A percentile compares a stretch with the other conserved stretches of the same genome.
Evolutionary conservation across 495 filamentous ascomycete genomes (phyloP).

Genomic region (Xylaria acuta): DNA sequence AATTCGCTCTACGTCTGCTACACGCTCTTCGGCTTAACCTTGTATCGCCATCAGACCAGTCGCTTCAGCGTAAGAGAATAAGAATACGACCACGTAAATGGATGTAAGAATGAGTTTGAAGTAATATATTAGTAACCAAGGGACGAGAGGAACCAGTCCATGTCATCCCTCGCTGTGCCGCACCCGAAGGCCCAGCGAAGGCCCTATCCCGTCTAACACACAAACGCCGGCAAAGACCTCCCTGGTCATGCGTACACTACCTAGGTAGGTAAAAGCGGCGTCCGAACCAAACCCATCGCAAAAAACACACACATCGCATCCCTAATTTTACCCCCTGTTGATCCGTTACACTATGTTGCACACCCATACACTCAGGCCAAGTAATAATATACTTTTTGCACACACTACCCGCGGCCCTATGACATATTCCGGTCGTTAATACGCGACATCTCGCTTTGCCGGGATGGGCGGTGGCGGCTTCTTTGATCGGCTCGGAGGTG

Average conservation of each 20-base stretch:
- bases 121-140: neutral
- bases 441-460: conserved; percentile 42
- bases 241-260: neutral
- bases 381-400: neutral
- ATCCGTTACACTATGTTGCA: neutral
- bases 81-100: neutral
- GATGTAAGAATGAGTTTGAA: neutral
- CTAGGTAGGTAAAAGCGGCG: neutral
- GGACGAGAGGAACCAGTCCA: conserved; percentile 38
- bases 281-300: neutral
- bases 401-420: neutral
- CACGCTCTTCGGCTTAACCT: neutral
- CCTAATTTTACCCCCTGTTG: neutral
- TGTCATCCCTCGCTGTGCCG: conserved; percentile 17
- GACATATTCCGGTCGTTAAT: neutral
- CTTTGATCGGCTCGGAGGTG: conserved; percentile 80
- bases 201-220: conserved; percentile 22
- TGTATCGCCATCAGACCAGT: neutral
- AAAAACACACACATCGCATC: neutral
- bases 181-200: neutral
- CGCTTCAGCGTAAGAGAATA: neutral
- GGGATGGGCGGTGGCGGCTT: conserved; percentile 74
- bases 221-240: conserved; percentile 30
- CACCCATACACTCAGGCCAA: neutral
- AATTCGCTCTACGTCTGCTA: neutral